Evolutionary conservation across 495 filamentous ascomycete genomes (phyloP), one percentile per base, ranked within the genome.

Genomic region (Cryomyces minteri): DNA sequence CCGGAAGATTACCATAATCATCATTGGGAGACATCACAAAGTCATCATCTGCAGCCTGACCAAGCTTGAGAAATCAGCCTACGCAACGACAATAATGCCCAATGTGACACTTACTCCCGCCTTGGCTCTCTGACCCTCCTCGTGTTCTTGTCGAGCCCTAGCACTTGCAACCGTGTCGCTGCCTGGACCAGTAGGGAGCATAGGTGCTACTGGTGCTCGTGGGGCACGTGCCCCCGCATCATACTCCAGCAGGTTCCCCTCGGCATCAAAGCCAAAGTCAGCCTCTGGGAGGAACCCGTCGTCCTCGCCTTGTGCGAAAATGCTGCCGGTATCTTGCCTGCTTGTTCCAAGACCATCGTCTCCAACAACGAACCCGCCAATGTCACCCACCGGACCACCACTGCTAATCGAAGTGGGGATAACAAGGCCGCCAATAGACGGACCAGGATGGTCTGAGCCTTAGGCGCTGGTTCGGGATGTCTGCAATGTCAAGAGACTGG

Each of bases 191-290:
- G 31, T 39, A 31, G 40, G 34, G 9, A 38, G 9, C 12, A 38
- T 14, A 38, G 9, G 12, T 9, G 9, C 34, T 14, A 14, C 2
- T 38, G 34, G 9, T 14, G 34, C 9, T 14, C 9, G 12, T 10
- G 34, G 9, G 9, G 9, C 3, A 9, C 12, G 34, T 9, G 29
- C 33, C 12, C 42, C 44, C 33, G 28, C 43, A 12, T 48, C 7
- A 4, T 55, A 43, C 34, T 70, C 67, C 10, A 63, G 49, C 34
- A 82, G 60, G 54, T 78, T 75, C 0, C 79, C 80, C 39, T 81
- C 67, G 36, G 69, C 71, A 49, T 80, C 76, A 47, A 84, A 75
- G 28, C 66, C 69, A 51, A 82, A 80, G 44, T 76, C 79, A 31
- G 70, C 67, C 28, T 81, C 72, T n/a, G 76, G 63, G 5, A 76